Evolutionary conservation across 2,329 filamentous ascomycete species (phyloP), one percentile per base, ranked within the genome.

Genomic region (Sarocladium brachiariae): DNA sequence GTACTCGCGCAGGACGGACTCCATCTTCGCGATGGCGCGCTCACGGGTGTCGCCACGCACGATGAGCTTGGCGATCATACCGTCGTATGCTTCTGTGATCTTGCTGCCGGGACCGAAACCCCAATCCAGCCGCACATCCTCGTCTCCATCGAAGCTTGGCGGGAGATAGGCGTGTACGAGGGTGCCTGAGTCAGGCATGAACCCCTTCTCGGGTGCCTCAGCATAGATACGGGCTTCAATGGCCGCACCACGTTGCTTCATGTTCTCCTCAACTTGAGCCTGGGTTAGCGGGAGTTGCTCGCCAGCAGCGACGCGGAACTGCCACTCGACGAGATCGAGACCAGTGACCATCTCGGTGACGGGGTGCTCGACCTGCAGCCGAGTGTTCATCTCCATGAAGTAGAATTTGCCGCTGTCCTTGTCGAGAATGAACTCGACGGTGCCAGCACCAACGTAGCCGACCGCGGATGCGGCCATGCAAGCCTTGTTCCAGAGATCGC

Each of bases 51-150:
- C 78, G 1, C 88, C 93, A 52, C 88, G 81, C 5, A 97, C 89
- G 59, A 99, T 99, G 49, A 99, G 79, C 70, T 99, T 99, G 39
- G 93, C 89, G 58, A 99, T 96, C 93, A 99, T 99, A 24, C 93
- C 93, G 59, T 99, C 93, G 67, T 99, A 99, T 50, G 93, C 88
- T 52, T 92, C 89, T 0, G 91, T 95, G 2, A 99, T 88, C 55
- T 89, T 89, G 64, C 96, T 92, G 23, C 93, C 93, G 58, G 90
- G 78, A 24, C 91, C 81, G 65, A 97, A 97, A 1, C 93, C 93
- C 41, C 91, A 90, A 62, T 99, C 93, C 56, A 99, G 90, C 35
- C 93, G 84, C 27, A 97, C 80, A 55, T 90, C 86, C 1, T 85
- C 77, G 33, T 81, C 78, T 5, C 78, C 71, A 46, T 72, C 65